Base-by-base conservation (phyloP, 495 filamentous ascomycete genomes). In the Glutinoglossum americanum region DNA sequence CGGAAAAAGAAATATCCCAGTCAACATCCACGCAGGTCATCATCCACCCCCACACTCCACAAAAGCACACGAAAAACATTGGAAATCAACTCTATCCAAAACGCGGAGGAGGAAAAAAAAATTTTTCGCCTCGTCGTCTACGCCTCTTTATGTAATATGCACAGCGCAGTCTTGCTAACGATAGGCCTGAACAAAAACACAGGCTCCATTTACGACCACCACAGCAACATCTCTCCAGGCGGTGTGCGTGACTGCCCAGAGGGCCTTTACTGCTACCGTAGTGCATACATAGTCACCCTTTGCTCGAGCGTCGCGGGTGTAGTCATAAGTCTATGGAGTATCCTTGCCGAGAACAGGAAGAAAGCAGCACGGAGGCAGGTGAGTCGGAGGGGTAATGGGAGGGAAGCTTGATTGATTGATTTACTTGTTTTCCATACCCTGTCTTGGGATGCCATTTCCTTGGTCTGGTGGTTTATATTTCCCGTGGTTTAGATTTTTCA, bases 281-380 rank as follows among this genome's bases (percentile, higher is more conserved):
- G 78, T 15, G 89, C 90, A 2, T 97, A 96, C 64, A 81, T 75
- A 58, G 74, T 90, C 44, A 95, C 90, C n/a, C 75, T 93, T 25
- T 73, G 76, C 33, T 81, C 85, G 0, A 89, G 85, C 55, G 62
- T 85, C 15, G 60, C 83, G 3, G 92, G 83, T 1, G 69, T 94
- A 3, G 62, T 71, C 0, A 74, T 89, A 15, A 82, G 81, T 55
- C 63, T 94, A 30, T 85, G 80, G 78, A 82, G 80, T 57, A 95
- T 96, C 61, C 71, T 80, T 63, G 79, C 82, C 59, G 84, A 89
- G 61, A 70, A 70, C 47, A 41, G 61, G 54, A 53, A 53, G 49
- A n/a, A n/a, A n/a, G n/a, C n/a, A n/a, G n/a, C 17, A 2, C 7
- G 49, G 49, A 13, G 49, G 17, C 28, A 27, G 49, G 17, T 2